Evolutionary conservation across 305 asterid species (phyloP), one percentile per base, ranked within the genome.

Genomic region (Fraxinus angustifolia): DNA sequence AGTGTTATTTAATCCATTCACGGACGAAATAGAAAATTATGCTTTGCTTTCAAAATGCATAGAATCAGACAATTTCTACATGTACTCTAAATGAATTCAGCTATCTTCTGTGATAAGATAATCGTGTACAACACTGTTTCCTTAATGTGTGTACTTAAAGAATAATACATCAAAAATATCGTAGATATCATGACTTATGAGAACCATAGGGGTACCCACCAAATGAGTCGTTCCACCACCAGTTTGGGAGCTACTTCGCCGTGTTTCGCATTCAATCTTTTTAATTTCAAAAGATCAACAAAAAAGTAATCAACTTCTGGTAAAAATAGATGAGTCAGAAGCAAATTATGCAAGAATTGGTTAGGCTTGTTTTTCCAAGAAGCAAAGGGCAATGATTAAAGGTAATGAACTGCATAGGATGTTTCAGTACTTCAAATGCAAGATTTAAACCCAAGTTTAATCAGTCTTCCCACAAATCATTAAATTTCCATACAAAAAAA

Each of bases 401-500:
- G 67, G 75, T 45, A 11, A 56, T 45, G 17, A 4, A 42, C 19
- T 4, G 3, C 34, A 8, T 8, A 23, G 73, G 73, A 26, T 8
- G 11, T 21, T 65, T 65, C 34, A 65, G 35, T 65, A 65, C 73
- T 26, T 28, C n/a, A 28, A 26, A 65, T 28, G 11, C 73, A 65
- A 65, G 73, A 65, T 23, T 23, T 65, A 2, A 65, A 65, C n/a
- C 73, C 35, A 65, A 26, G 73, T 65, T 65, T 3, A 65, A 26
- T 26, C 73, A 26, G 73, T 23, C 73, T 65, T 4, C 35, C 34
- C 73, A 65, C 56, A 23, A 75, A 8, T n/a, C 35, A 45, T 65
- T 81, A 62, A 82, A 75, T 81, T 81, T 17, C 78, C 50, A 75
- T 56, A 40, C 81, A 77, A 68, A 74, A 34, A 77, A 34, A 4